A percentile compares a stretch with the other conserved stretches of the same genome.
Evolutionary conservation across 2,329 filamentous ascomycete species (phyloP).

Genomic region (Verticillium isaacii): DNA sequence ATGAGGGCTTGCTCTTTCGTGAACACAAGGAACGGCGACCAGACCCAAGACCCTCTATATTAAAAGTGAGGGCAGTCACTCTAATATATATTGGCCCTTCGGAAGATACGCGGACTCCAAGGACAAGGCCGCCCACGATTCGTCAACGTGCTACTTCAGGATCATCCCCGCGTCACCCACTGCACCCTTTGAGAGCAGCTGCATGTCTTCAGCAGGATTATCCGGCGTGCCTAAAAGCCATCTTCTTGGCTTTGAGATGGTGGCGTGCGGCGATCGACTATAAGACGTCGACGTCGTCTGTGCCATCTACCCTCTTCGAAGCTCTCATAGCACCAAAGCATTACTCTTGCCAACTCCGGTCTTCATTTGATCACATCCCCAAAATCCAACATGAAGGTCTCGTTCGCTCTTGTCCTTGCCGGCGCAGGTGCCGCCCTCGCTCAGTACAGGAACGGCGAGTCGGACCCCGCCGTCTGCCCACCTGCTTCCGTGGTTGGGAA

Average conservation of each 20-base stretch:
- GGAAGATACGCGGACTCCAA: neutral
- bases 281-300: neutral
- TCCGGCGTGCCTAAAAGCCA: neutral
- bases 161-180: neutral
- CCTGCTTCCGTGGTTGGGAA: neutral
- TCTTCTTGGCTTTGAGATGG: neutral
- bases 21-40: neutral
- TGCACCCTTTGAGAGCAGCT: neutral
- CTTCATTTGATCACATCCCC: neutral
- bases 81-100: neutral
- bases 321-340: neutral
- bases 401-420: neutral
- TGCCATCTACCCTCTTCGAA: neutral
- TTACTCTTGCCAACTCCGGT: neutral
- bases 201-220: neutral
- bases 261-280: neutral
- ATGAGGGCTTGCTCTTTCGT: neutral
- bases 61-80: neutral
- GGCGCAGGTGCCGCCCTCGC: neutral
- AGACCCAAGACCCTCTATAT: neutral
- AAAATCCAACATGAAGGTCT: neutral
- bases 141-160: neutral
- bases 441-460: neutral
- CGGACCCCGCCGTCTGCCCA: neutral
- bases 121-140: neutral